These are phyloP conservation scores for Paecilomyces sp. DNA, from an alignment of 2,329 filamentous ascomycete species.

Conservation along the genomic window DNA sequence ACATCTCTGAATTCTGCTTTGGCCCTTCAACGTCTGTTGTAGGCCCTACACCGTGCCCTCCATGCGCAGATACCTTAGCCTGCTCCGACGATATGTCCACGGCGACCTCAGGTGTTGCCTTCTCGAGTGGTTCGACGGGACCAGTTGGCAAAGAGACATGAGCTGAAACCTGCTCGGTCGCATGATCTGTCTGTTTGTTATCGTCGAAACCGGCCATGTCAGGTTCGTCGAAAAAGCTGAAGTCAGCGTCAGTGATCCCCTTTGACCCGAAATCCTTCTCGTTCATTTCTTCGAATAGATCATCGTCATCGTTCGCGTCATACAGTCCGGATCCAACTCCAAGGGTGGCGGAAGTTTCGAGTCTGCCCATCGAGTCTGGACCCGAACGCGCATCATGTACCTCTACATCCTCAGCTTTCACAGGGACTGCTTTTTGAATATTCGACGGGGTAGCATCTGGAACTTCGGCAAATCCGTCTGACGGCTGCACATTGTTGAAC, in stretches of 20 bases:
- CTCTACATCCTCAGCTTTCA: constrained; percentile 8
- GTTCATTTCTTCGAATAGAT: constrained; percentile 53
- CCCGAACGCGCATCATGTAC: constrained; percentile 7
- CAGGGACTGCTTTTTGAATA: constrained; percentile 6
- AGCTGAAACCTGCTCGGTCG: constrained; percentile 6
- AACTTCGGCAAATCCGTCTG: constrained; percentile 26
- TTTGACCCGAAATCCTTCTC: constrained; percentile 47
- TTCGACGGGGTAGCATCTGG: constrained; percentile 15
- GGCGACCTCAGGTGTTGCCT: neutral
- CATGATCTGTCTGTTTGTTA: constrained; percentile 7
- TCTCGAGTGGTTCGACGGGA: neutral
- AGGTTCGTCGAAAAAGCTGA: constrained; percentile 58
- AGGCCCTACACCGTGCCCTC: neutral
- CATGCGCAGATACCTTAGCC: neutral
- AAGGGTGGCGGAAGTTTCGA: constrained; percentile 19
- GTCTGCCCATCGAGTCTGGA: constrained; percentile 12
- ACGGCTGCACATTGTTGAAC: constrained; percentile 17
- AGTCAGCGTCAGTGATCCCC: constrained; percentile 55
- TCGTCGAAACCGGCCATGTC: constrained; percentile 22
- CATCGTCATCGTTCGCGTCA: constrained; percentile 41
- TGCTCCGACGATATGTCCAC: neutral
- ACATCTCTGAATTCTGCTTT: constrained; percentile 3
- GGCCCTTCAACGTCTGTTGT: constrained; percentile 7
- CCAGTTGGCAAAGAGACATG: neutral
- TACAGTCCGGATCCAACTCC: constrained; percentile 33